Percentiles rank a stretch among this genome's conserved stretches.
Evolutionary conservation across 768 basidiomycete species (phyloP).

Genomic region (Pleurotus eryngii): DNA sequence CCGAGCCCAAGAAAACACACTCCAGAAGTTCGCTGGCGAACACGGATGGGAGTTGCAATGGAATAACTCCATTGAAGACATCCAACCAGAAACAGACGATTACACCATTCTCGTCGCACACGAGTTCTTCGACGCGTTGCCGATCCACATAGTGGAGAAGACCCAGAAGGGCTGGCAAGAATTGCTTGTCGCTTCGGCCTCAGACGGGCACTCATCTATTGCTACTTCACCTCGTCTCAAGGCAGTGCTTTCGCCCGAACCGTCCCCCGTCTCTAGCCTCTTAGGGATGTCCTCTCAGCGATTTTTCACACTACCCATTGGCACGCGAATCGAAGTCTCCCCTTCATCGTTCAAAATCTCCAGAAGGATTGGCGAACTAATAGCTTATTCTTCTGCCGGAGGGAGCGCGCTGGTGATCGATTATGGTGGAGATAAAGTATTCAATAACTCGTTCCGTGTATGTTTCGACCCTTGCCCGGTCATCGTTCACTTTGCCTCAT

Average conservation of each 20-base stretch:
- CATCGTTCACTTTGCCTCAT: not conserved
- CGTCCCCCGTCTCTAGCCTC: conserved; percentile 48
- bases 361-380: conserved; percentile 60
- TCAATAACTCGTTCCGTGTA: conserved; percentile 79
- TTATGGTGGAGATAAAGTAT: conserved; percentile 76
- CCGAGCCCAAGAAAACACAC: conserved; percentile 52
- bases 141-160: conserved; percentile 87
- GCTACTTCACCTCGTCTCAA: conserved; percentile 41
- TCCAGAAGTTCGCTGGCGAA: conserved; percentile 30
- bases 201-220: conserved; percentile 7
- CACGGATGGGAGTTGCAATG: conserved; percentile 50
- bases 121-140: conserved; percentile 97
- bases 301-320: conserved; percentile 64
- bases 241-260: conserved; percentile 60
- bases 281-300: conserved; percentile 66
- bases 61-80: conserved; percentile 71
- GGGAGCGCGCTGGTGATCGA: conserved; percentile 82
- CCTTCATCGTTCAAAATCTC: conserved; percentile 68
- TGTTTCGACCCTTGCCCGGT: conserved; percentile 22
- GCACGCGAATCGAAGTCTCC: conserved; percentile 79
- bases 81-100: conserved; percentile 42
- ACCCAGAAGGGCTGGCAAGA: conserved; percentile 81
- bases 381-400: conserved; percentile 27
- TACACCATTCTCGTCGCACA: conserved; percentile 92
- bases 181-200: conserved; percentile 61